Percentiles rank a stretch among this genome's conserved stretches.
Evolutionary conservation across 768 basidiomycete species (phyloP).

Genomic region (Pleurotus citrinopileatus): DNA sequence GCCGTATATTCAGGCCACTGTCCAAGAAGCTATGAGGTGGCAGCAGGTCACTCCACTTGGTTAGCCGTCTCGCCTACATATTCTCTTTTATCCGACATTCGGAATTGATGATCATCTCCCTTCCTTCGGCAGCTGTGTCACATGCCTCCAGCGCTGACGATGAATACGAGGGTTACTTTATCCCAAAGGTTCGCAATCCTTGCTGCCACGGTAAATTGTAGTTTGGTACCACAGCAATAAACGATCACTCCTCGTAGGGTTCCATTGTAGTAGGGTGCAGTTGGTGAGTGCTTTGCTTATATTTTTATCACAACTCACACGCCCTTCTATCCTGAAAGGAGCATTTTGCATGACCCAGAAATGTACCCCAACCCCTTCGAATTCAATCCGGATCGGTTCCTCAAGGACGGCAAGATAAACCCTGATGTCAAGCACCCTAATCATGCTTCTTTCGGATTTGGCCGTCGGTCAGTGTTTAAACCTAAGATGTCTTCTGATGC

Average conservation of each 20-base stretch:
- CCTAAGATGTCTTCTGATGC: neutral
- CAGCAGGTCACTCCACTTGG: conserved; percentile 19
- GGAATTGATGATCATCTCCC: neutral
- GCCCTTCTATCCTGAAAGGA: conserved; percentile 1
- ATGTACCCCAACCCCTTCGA: conserved; percentile 18
- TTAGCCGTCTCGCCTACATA: conserved; percentile 9
- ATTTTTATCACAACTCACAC: neutral
- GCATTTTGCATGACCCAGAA: conserved; percentile 19
- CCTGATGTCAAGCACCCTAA: conserved; percentile 20
- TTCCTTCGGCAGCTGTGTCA: conserved; percentile 14
- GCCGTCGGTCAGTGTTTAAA: conserved; percentile 22
- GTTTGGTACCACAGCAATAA: conserved; percentile 21
- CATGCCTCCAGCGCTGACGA: conserved; percentile 29
- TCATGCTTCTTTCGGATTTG: conserved; percentile 28
- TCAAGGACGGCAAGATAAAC: conserved; percentile 21
- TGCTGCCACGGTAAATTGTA: conserved; percentile 7
- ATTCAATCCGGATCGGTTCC: conserved; percentile 30
- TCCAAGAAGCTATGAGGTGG: conserved; percentile 24
- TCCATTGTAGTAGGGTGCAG: conserved; percentile 26
- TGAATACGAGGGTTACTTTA: conserved; percentile 30
- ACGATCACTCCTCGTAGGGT: no score
- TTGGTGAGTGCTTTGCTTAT: conserved; percentile 19
- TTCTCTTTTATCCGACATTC: neutral
- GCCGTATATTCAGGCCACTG: conserved; percentile 22
- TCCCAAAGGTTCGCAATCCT: conserved; percentile 25